Evolutionary conservation across 2,329 filamentous ascomycete genomes (phyloP), one percentile per base, ranked within the genome.

Genomic region (Tolypocladium ophioglossoides): DNA sequence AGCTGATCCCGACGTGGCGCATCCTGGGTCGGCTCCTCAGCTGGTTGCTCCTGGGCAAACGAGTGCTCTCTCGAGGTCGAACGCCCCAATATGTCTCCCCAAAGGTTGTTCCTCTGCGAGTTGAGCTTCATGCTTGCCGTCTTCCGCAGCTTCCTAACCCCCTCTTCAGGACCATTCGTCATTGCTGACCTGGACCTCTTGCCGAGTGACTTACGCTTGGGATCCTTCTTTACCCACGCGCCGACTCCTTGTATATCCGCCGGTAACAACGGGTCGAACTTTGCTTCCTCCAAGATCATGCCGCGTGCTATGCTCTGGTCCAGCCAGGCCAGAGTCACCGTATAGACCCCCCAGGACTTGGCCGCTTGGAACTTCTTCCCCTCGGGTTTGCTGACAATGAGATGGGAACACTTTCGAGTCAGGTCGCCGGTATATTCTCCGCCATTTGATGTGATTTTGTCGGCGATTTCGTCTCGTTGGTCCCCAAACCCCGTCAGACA

Each of bases 301-400:
- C 91, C 90, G 58, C 94, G 81, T 59, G 87, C 80, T 56, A 94
- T 70, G 63, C 88, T 92, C 64, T 96, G 88, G 51, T 84, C 74
- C 39, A 97, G 79, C 94, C 94, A 99, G 65, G 91, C 85, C 37
- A 88, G 69, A 1, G 87, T 85, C 27, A 99, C 90, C 27, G 91
- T 82, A 52, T 83, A 83, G 60, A 96, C 82, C 48, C 79, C 78
- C 91, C 94, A 99, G 61, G 79, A 79, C 60, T 82, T 84, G n/a
- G 92, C 94, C 54, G 90, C 90, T 54, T 83, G 82, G 68, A 95
- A 99, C 69, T 99, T 99, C 57, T 90, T 88, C 24, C 94, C 92
- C 59, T 88, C 82, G 10, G 92, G 84, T 51, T 80, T 81, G 57
- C 81, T 80, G 35, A 89, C 89, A 59, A 99, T 86, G 18, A 99